These are phyloP conservation scores for Arthromyces matolae DNA, from an alignment of 768 basidiomycete genomes.

Conservation along the genomic window DNA sequence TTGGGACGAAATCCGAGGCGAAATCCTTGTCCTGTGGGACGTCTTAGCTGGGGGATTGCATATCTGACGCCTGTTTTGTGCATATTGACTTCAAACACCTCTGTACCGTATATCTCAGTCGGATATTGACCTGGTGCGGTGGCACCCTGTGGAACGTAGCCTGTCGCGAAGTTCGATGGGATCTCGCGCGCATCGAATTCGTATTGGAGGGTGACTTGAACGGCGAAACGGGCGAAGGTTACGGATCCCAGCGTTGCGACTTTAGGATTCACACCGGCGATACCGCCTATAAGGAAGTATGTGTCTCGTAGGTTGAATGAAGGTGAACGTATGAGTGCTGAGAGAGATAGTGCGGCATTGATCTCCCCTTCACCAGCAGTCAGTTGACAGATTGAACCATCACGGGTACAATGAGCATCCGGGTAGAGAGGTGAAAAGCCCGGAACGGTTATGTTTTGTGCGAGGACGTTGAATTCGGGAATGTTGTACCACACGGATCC, in stretches of 20 bases:
- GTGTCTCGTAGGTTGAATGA: constrained; percentile 1
- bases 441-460: not conserved
- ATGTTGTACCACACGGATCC: constrained; percentile 1
- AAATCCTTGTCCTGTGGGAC: too few relatives aligned
- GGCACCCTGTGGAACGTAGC: constrained; percentile 10
- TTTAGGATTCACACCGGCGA: constrained; percentile 5
- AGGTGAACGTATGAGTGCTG: constrained; percentile 3
- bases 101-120: constrained; percentile 8
- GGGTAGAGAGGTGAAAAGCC: constrained; percentile 5
- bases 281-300: constrained; percentile 5
- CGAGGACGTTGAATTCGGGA: constrained; percentile 5
- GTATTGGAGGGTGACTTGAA: constrained; percentile 11
- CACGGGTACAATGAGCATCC: constrained; percentile 4
- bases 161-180: constrained; percentile 6
- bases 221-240: constrained; percentile 10
- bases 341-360: constrained; percentile 6
- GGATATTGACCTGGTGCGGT: constrained; percentile 7
- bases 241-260: constrained; percentile 8
- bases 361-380: constrained; percentile 6
- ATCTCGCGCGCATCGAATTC: constrained; percentile 13
- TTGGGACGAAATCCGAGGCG: too few relatives aligned
- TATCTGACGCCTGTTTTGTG: constrained; percentile 1
- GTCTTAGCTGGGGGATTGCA: too few relatives aligned
- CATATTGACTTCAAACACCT: constrained; percentile 14
- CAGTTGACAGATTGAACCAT: constrained; percentile 1